Percentiles rank a stretch among this genome's conserved stretches.
phyloP scores from a whole-genome alignment of 2,329 filamentous ascomycete genomes.

The Colletotrichum sp. region DNA sequence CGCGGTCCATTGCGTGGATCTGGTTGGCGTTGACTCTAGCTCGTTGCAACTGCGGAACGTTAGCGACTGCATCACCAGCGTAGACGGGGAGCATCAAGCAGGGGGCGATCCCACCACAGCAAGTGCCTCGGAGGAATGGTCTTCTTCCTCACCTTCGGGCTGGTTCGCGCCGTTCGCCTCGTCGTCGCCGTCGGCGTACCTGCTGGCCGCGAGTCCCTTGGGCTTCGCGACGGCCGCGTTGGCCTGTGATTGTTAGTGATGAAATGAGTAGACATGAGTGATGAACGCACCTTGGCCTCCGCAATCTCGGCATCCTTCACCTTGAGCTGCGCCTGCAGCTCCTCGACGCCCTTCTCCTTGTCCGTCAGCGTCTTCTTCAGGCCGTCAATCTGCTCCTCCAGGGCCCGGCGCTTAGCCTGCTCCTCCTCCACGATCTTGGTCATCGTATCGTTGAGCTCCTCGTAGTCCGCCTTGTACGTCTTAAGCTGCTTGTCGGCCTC shows the following conservation, averaged over 20 bases:
- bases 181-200: conserved; percentile 51
- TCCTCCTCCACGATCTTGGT: conserved; percentile 65
- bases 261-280: background rate
- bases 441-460: conserved; percentile 68
- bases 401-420: conserved; percentile 56
- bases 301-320: conserved; percentile 69
- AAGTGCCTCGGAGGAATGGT: conserved; percentile 69
- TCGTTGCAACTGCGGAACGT: conserved; percentile 25
- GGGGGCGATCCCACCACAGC: conserved; percentile 68
- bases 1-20: conserved; percentile 58
- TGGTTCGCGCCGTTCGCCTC: conserved; percentile 37
- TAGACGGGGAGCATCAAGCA: conserved; percentile 44
- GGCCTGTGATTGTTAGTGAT: conserved; percentile 38
- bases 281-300: conserved; percentile 58
- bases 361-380: conserved; percentile 51
- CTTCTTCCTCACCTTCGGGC: conserved; percentile 65
- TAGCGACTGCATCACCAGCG: conserved; percentile 22
- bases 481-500: conserved; percentile 57
- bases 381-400: conserved; percentile 54
- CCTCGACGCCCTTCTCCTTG: conserved; percentile 50
- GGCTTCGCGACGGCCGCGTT: conserved; percentile 46
- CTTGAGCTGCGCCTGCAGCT: conserved; percentile 61
- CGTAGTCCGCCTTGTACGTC: conserved; percentile 64
- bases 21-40: conserved; percentile 48
- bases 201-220: conserved; percentile 60